A percentile compares a stretch with the other conserved stretches of the same genome.
Evolutionary conservation across 805 yeast species (phyloP).

Genomic region (Yamadazyma takamatsuzukensis): DNA sequence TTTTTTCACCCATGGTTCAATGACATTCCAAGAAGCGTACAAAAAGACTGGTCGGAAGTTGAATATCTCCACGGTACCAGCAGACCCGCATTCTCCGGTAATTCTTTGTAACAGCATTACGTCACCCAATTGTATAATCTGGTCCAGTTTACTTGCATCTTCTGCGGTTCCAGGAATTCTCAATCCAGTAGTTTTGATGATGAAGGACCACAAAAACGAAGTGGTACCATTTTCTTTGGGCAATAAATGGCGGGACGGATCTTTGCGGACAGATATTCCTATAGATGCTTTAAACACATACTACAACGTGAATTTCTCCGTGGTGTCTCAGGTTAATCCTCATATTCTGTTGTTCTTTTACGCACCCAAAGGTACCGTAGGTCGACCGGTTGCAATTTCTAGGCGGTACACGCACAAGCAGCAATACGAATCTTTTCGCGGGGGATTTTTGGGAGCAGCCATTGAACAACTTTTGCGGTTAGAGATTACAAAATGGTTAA

Average conservation of each 20-base stretch:
- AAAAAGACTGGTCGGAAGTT: constrained; percentile 65
- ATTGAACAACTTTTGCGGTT: constrained; percentile 65
- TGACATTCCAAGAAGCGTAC: constrained; percentile 68
- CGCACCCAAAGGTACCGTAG: constrained; percentile 78
- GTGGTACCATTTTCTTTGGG: constrained; percentile 71
- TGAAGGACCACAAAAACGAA: constrained; percentile 42
- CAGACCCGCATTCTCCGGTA: constrained; percentile 78
- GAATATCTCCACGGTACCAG: constrained; percentile 76
- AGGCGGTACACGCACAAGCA: constrained; percentile 38
- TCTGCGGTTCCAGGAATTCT: constrained; percentile 82
- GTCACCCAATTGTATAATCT: constrained; percentile 76
- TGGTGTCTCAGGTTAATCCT: constrained; percentile 82
- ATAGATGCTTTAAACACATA: constrained; percentile 68
- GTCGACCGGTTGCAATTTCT: constrained; percentile 63
- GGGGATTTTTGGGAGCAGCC: constrained; percentile 74
- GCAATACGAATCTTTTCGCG: constrained; percentile 49
- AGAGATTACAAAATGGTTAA: constrained; percentile 76
- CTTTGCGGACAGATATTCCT: constrained; percentile 75
- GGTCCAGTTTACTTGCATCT: constrained; percentile 74
- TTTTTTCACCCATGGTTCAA: constrained; percentile 71
- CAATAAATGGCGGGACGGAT: constrained; percentile 75
- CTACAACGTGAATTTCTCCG: constrained; percentile 70
- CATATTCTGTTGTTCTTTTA: constrained; percentile 73
- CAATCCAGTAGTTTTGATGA: constrained; percentile 77
- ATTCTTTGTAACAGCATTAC: constrained; percentile 74